Evolutionary conservation across 2,329 filamentous ascomycete genomes (phyloP).

Genomic region (Mariannaea sp.): DNA sequence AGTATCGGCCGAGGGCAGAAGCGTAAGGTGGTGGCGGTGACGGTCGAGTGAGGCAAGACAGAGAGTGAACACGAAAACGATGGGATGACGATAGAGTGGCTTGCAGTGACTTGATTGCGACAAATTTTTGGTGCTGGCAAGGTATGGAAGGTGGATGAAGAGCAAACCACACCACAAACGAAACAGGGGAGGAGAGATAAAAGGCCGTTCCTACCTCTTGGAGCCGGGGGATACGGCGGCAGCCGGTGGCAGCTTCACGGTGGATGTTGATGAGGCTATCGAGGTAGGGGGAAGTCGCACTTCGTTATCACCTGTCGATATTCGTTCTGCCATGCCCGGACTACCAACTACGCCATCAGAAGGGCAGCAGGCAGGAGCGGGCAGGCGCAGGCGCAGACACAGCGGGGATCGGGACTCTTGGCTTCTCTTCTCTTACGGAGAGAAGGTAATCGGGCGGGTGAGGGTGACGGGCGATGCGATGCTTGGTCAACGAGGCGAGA

Average conservation of each 20-base stretch:
- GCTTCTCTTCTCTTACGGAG: constrained; percentile 28
- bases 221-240: constrained; percentile 29
- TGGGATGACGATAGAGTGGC: constrained; percentile 3
- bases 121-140: constrained; percentile 1
- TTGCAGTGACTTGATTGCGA: constrained; percentile 1
- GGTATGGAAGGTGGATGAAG: constrained; percentile 18
- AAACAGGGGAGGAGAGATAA: constrained; percentile 20
- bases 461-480: constrained; percentile 5
- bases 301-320: constrained; percentile 59
- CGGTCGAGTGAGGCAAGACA: constrained; percentile 2
- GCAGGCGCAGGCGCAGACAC: constrained; percentile 29
- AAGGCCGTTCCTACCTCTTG: constrained; percentile 37
- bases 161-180: constrained; percentile 18
- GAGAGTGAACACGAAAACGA: constrained; percentile 1
- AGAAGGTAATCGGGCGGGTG: constrained; percentile 21
- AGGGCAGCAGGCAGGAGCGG: constrained; percentile 47
- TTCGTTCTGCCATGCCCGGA: constrained; percentile 69
- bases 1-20: background rate
- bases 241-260: constrained; percentile 16
- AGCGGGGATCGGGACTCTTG: constrained; percentile 28
- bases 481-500: constrained; percentile 14
- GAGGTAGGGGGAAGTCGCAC: constrained; percentile 55
- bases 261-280: constrained; percentile 37
- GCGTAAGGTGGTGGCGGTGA: constrained; percentile 16
- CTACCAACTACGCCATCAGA: constrained; percentile 63